A percentile compares a stretch with the other conserved stretches of the same genome.
Conservation (phyloP, 495 filamentous ascomycete genomes). For the Aspergillus bridgeri region DNA sequence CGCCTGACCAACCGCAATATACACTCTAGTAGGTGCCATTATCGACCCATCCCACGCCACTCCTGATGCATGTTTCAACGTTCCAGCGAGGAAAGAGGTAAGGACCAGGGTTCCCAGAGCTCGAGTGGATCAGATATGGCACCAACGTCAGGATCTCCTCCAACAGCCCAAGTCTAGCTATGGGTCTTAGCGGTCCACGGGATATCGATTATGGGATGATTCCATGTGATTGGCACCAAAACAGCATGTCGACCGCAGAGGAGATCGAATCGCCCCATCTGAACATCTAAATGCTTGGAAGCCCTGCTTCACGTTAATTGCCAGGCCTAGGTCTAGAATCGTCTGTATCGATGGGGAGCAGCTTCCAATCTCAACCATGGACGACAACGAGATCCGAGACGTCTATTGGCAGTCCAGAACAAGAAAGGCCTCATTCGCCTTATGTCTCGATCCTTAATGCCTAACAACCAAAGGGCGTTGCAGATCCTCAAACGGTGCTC, state of each 20-base stretch:
- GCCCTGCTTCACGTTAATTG: not conserved
- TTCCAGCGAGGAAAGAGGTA: not conserved
- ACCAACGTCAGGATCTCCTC: not conserved
- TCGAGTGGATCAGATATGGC: not conserved
- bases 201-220: not conserved
- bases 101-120: not conserved
- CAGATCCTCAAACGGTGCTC: not conserved
- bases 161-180: not conserved
- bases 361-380: not conserved
- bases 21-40: not conserved
- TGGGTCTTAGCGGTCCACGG: not conserved
- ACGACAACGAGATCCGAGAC: not conserved
- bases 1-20: no score
- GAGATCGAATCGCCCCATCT: no score
- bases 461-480: no score
- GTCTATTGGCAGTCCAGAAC: not conserved
- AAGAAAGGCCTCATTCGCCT: not conserved
- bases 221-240: no score
- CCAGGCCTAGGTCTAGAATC: not conserved
- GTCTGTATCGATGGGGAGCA: not conserved
- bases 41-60: not conserved
- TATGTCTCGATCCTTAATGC: not conserved
- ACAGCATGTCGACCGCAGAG: no score
- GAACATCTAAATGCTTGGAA: not conserved
- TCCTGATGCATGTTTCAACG: not conserved